These are phyloP conservation scores for Physocladia obscura DNA, from an alignment of 192 early-diverging fungal genomes.

Conservation along the genomic window DNA sequence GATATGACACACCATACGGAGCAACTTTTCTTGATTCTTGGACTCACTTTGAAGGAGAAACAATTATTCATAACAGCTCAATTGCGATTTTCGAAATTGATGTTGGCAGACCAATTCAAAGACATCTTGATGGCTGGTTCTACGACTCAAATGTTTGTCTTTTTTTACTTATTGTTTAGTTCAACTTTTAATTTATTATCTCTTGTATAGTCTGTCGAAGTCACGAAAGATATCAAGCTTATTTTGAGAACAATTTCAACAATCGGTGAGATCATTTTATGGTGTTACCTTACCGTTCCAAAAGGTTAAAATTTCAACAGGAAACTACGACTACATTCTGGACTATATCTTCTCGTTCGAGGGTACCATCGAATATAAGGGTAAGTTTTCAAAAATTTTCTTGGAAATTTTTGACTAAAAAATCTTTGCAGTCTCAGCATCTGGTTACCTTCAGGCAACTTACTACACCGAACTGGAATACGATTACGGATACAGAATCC, in stretches of 20 bases:
- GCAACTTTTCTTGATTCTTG: conserved; percentile 5
- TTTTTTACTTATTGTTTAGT: neutral
- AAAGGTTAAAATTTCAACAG: no score
- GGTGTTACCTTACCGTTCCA: no score
- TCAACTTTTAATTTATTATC: no score
- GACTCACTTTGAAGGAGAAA: neutral
- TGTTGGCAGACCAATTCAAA: neutral
- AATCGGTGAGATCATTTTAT: no score
- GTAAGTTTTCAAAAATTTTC: no score
- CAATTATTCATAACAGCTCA: conserved; percentile 1
- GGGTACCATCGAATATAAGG: conserved; percentile 20
- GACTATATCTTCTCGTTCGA: conserved; percentile 24
- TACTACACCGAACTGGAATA: conserved; percentile 6
- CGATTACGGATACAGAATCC: conserved; percentile 15
- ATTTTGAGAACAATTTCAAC: conserved; percentile 9
- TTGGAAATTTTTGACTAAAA: no score
- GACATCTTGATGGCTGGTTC: neutral
- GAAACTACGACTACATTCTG: conserved; percentile 24
- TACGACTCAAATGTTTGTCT: neutral
- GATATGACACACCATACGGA: conserved; percentile 11
- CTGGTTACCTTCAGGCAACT: conserved; percentile 23
- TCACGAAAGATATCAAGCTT: conserved; percentile 9
- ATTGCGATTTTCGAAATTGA: conserved; percentile 12
- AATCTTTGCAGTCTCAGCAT: conserved; percentile 4
- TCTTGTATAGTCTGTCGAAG: neutral